Evolutionary conservation across 495 filamentous ascomycete genomes (phyloP).

Genomic region (Penicillium taxi): DNA sequence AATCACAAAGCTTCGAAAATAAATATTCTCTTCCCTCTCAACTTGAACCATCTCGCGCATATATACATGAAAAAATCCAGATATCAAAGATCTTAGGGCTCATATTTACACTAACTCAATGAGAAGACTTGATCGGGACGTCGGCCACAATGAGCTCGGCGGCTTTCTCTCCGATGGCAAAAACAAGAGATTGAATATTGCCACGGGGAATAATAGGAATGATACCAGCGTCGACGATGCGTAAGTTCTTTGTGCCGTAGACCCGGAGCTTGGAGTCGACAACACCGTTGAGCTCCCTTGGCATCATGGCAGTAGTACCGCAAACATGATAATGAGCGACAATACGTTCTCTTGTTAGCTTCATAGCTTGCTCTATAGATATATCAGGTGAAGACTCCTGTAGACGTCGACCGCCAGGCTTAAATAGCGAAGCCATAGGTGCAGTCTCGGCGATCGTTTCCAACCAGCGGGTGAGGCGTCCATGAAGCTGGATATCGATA

Average conservation of each 20-base stretch:
- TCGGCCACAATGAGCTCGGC: slow-evolving; percentile 35
- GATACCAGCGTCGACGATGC: slow-evolving; percentile 48
- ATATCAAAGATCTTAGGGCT: no score
- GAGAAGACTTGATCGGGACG: no score
- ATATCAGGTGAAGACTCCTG: slow-evolving; percentile 4
- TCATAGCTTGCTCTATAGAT: slow-evolving; percentile 7
- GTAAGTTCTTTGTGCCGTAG: slow-evolving; percentile 39
- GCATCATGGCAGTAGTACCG: slow-evolving; percentile 41
- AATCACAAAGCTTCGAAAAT: no score
- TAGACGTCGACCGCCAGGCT: slow-evolving; percentile 17
- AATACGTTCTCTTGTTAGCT: slow-evolving; percentile 7
- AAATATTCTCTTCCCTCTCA: no score
- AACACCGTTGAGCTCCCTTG: slow-evolving; percentile 40
- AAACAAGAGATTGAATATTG: slow-evolving; percentile 44
- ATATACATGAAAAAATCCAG: no score
- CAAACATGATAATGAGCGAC: slow-evolving; percentile 31
- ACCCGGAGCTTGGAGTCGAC: slow-evolving; percentile 42
- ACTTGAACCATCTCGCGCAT: no score
- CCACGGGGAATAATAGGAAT: slow-evolving; percentile 42
- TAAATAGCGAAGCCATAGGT: slow-evolving; percentile 29
- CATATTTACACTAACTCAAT: no score
- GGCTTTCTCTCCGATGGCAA: slow-evolving; percentile 49
- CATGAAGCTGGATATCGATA: slow-evolving; percentile 40
- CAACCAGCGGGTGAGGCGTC: slow-evolving; percentile 36
- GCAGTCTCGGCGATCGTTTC: slow-evolving; percentile 35